Conservation (phyloP, 23 red algal species). For the Gracilaria vermiculophylla region DNA sequence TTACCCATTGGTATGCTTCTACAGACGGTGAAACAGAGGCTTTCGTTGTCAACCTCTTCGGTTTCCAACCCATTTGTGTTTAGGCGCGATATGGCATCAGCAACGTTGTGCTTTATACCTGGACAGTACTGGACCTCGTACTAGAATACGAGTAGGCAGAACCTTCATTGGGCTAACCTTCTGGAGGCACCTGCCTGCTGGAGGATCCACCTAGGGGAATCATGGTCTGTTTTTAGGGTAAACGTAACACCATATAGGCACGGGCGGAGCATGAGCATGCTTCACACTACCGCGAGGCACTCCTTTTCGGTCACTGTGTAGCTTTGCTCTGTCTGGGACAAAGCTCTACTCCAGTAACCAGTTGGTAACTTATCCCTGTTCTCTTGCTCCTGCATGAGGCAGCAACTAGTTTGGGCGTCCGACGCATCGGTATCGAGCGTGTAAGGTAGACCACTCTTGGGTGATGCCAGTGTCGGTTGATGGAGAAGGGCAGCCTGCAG, state of each 20-base stretch:
- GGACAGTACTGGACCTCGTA: background rate
- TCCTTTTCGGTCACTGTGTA: background rate
- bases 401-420: slow-evolving; percentile 3
- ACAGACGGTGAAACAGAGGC: background rate
- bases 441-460: too few relatives aligned
- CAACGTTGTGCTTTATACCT: background rate
- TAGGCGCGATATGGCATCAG: slow-evolving; percentile 7
- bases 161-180: background rate
- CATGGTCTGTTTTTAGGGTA: background rate
- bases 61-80: background rate
- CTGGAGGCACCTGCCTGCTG: background rate
- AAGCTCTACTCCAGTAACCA: slow-evolving; percentile 17
- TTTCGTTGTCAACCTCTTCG: background rate
- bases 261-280: too few relatives aligned
- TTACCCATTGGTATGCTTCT: background rate
- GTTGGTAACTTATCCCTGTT: background rate
- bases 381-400: background rate
- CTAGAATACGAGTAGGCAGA: background rate
- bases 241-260: too few relatives aligned
- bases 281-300: too few relatives aligned
- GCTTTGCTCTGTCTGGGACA: background rate
- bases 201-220: background rate
- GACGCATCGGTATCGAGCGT: too few relatives aligned
- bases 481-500: background rate
- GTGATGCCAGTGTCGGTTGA: background rate